These are phyloP conservation scores for Pestalotiopsis sp. DNA, from an alignment of 2,329 filamentous ascomycete species.

Conservation along the genomic window DNA sequence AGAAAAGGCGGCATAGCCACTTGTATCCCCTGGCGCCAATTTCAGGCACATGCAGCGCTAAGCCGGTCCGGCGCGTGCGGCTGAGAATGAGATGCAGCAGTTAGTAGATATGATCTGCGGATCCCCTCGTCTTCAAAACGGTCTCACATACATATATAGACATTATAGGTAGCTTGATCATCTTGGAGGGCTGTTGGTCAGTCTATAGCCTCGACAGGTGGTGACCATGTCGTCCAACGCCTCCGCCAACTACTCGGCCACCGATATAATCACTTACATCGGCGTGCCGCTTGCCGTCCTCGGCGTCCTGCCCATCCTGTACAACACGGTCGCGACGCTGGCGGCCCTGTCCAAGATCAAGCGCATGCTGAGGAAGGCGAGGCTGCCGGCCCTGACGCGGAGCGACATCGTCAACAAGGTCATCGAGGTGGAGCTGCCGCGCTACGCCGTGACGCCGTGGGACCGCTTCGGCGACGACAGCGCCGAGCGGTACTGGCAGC, in stretches of 20 bases:
- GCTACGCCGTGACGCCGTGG: conserved; percentile 64
- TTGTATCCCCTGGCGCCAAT: not conserved
- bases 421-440: conserved; percentile 67
- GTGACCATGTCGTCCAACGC: not conserved
- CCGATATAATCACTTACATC: conserved; percentile 58
- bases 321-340: conserved; percentile 64
- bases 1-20: not conserved
- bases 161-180: not conserved
- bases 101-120: conserved; percentile 1
- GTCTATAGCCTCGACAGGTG: no score
- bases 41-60: not conserved
- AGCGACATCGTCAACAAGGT: conserved; percentile 67
- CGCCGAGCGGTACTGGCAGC: conserved; percentile 57
- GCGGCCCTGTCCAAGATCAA: conserved; percentile 62
- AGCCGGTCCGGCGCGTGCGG: conserved; percentile 2
- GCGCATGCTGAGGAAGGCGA: conserved; percentile 57
- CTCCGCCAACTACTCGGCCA: conserved; percentile 30
- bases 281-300: conserved; percentile 61
- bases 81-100: not conserved
- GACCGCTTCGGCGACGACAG: conserved; percentile 53
- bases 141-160: not conserved
- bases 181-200: not conserved
- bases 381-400: conserved; percentile 61
- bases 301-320: conserved; percentile 65
- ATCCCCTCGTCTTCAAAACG: not conserved